Evolutionary conservation across 2,329 filamentous ascomycete genomes (phyloP).

Genomic region (Trichoderma sp.): DNA sequence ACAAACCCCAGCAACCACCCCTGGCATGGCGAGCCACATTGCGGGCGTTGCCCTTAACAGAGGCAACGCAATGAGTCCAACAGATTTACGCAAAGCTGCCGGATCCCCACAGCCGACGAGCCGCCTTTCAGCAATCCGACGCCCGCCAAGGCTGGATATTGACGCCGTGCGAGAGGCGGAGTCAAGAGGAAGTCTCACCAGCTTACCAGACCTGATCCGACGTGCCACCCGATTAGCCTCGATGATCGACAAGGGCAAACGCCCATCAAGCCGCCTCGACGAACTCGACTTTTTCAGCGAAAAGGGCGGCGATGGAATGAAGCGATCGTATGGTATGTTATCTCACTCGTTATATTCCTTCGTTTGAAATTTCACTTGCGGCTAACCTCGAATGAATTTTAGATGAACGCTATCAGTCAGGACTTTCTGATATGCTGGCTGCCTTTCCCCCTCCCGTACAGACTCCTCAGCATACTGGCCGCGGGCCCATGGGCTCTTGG

Average conservation of each 20-base stretch:
- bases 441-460: conserved; percentile 63
- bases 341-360: neutral
- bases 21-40: conserved; percentile 22
- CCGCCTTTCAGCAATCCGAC: conserved; percentile 54
- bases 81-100: conserved; percentile 31
- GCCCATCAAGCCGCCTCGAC: conserved; percentile 59
- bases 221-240: conserved; percentile 83
- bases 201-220: conserved; percentile 84
- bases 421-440: conserved; percentile 63
- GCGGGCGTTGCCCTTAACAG: conserved; percentile 46
- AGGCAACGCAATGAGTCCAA: conserved; percentile 48
- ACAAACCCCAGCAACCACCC: conserved; percentile 21
- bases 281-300: conserved; percentile 51
- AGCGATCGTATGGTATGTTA: conserved; percentile 40
- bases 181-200: conserved; percentile 84
- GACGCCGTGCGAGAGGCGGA: conserved; percentile 79
- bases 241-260: conserved; percentile 79
- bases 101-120: conserved; percentile 37
- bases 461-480: conserved; percentile 38
- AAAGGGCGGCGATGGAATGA: conserved; percentile 38
- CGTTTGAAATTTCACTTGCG: neutral
- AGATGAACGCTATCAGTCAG: conserved; percentile 49
- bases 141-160: conserved; percentile 76
- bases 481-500: conserved; percentile 48
- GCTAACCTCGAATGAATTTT: conserved; percentile 25